These are phyloP conservation scores for Fusarium phyllophilum DNA, from an alignment of 2,329 filamentous ascomycete genomes.

Conservation along the genomic window DNA sequence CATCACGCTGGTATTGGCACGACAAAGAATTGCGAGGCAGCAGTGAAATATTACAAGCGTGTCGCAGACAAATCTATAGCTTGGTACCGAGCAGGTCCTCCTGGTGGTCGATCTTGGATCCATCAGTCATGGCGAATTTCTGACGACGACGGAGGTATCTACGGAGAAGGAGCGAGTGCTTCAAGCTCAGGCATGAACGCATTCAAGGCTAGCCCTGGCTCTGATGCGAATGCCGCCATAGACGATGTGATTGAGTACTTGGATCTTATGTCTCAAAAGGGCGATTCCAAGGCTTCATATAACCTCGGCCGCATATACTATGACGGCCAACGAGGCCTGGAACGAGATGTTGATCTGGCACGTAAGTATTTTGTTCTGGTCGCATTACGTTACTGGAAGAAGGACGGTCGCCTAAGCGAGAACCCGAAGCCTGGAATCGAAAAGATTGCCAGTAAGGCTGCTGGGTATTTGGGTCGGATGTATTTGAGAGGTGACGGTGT, in stretches of 20 bases:
- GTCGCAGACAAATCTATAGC: constrained; percentile 93
- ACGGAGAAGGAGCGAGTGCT: constrained; percentile 93
- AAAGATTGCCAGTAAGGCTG: constrained; percentile 82
- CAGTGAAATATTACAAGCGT: constrained; percentile 88
- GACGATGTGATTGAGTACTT: constrained; percentile 96
- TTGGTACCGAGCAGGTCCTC: constrained; percentile 89
- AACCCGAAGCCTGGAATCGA: constrained; percentile 77
- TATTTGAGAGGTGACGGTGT: constrained; percentile 88
- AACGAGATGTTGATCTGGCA: constrained; percentile 77
- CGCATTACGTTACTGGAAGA: constrained; percentile 82
- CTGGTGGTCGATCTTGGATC: constrained; percentile 82
- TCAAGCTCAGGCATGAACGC: constrained; percentile 88
- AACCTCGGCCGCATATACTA: constrained; percentile 89
- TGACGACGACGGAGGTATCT: constrained; percentile 91
- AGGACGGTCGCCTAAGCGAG: constrained; percentile 78
- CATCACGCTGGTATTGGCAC: constrained; percentile 88
- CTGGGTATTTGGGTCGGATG: constrained; percentile 89
- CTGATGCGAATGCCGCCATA: constrained; percentile 84
- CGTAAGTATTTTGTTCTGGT: constrained; percentile 85
- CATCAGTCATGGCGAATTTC: constrained; percentile 85
- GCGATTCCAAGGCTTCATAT: constrained; percentile 87
- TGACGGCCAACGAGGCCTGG: constrained; percentile 81
- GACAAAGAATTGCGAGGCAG: constrained; percentile 84
- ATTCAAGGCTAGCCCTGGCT: constrained; percentile 75
- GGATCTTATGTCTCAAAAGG: constrained; percentile 89